A percentile compares a stretch with the other conserved stretches of the same genome.
Conservation (phyloP, 179 eudicot species). For the Patellifolia procumbens region DNA sequence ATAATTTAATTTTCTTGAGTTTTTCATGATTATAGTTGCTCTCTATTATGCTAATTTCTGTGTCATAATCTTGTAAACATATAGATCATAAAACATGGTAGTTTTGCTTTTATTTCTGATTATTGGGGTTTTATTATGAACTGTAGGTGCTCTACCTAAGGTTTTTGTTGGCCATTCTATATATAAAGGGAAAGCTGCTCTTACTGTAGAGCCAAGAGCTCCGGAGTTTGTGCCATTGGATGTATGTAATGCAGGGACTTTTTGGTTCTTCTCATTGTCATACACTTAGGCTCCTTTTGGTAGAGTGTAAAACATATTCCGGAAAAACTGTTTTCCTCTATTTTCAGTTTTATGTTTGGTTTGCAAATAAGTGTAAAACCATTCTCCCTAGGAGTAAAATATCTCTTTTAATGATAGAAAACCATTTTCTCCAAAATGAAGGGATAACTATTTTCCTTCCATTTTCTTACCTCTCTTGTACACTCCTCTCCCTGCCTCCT, state of each 20-base stretch:
- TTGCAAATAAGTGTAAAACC: no score
- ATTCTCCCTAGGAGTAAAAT: no score
- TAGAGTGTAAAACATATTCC: no score
- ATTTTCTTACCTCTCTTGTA: no score
- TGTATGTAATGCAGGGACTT: constrained; percentile 40
- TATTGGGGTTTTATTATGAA: constrained; percentile 20
- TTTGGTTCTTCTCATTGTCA: not conserved
- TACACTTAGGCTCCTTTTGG: no score
- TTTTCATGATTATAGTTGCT: constrained; percentile 8
- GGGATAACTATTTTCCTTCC: no score
- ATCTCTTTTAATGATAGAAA: no score
- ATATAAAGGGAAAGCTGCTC: constrained; percentile 96
- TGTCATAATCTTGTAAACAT: not conserved
- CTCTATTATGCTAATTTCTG: constrained; percentile 6
- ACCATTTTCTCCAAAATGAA: no score
- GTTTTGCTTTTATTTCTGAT: not conserved
- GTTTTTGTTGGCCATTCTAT: constrained; percentile 79
- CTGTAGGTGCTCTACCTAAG: constrained; percentile 49
- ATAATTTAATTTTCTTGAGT: not conserved
- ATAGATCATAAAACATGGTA: not conserved
- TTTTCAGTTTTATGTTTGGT: no score
- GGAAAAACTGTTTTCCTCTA: no score
- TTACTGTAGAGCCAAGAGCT: constrained; percentile 70
- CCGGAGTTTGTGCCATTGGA: constrained; percentile 81
- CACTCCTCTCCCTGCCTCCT: no score